These are phyloP conservation scores for Suhomyces canberraensis DNA, from an alignment of 805 yeast genomes.

Conservation along the genomic window DNA sequence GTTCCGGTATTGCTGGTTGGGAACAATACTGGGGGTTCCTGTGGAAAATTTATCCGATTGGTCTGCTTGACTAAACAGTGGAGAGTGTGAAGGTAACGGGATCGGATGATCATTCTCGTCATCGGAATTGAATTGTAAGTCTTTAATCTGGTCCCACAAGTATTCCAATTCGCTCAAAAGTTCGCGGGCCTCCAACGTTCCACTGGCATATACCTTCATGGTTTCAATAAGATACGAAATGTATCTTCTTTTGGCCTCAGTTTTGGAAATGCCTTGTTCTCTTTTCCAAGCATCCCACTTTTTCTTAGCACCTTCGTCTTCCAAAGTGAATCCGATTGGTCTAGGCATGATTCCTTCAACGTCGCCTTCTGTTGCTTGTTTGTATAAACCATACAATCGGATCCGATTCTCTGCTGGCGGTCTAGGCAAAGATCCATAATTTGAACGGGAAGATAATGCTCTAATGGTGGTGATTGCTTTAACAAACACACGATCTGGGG, in stretches of 20 bases:
- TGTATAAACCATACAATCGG: slow-evolving; percentile 74
- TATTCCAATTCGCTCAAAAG: slow-evolving; percentile 64
- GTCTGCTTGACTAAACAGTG: slow-evolving; percentile 29
- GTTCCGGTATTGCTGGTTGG: slow-evolving; percentile 28
- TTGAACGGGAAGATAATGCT: slow-evolving; percentile 62
- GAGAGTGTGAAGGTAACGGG: slow-evolving; percentile 32
- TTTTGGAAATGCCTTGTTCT: slow-evolving; percentile 62
- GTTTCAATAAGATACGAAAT: slow-evolving; percentile 67
- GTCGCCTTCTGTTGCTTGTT: slow-evolving; percentile 88
- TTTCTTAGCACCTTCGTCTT: slow-evolving; percentile 63
- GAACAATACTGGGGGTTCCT: slow-evolving; percentile 28
- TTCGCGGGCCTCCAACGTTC: slow-evolving; percentile 64
- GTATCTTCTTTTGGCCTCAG: slow-evolving; percentile 73
- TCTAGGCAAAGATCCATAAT: slow-evolving; percentile 62
- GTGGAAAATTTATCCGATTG: slow-evolving; percentile 36
- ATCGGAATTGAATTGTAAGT: slow-evolving; percentile 33
- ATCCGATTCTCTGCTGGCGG: slow-evolving; percentile 74
- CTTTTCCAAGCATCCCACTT: slow-evolving; percentile 87
- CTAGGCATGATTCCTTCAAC: slow-evolving; percentile 65
- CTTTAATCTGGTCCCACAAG: slow-evolving; percentile 71
- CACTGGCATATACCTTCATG: slow-evolving; percentile 66
- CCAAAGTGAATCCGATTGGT: slow-evolving; percentile 57
- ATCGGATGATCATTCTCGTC: slow-evolving; percentile 25
- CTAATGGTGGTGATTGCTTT: slow-evolving; percentile 79
- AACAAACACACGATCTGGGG: slow-evolving; percentile 69